Conservation (phyloP, 139 green algal species). For the Coelastrella sp. region DNA sequence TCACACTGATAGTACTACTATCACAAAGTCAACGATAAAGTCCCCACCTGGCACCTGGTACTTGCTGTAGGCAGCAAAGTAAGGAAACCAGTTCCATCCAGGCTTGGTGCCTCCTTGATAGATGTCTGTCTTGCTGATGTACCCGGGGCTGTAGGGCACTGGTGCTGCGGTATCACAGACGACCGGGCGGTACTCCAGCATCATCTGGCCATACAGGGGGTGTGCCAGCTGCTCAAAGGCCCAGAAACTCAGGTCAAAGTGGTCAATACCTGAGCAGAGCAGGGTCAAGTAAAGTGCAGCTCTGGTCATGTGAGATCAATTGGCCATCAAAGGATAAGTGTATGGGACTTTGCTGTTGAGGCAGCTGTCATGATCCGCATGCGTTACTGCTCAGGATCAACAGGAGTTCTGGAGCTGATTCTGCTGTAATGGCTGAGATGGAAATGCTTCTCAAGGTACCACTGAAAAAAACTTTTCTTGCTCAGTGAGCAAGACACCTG, state of each 20-base stretch:
- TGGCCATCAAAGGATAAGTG: no score
- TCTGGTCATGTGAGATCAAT: background rate
- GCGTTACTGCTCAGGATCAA: no score
- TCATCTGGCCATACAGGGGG: constrained; percentile 36
- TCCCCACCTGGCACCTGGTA: background rate
- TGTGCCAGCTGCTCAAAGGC: constrained; percentile 63
- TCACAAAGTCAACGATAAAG: background rate
- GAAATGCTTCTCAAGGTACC: no score
- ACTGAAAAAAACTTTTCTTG: no score
- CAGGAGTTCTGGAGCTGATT: no score
- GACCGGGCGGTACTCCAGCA: constrained; percentile 36
- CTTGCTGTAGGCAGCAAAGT: background rate
- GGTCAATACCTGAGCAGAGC: constrained; percentile 4
- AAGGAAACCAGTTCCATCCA: constrained; percentile 44
- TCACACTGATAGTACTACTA: background rate
- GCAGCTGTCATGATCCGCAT: background rate
- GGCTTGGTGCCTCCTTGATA: background rate
- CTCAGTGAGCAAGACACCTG: no score
- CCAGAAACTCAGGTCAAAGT: constrained; percentile 63
- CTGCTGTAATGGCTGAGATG: no score
- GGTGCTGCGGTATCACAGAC: constrained; percentile 23
- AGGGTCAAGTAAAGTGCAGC: background rate
- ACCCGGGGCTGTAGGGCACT: background rate
- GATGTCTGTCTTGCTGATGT: constrained; percentile 34
- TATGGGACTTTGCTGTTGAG: background rate